phyloP scores from a whole-genome alignment of 805 yeast species.

The Metschnikowia proteae region DNA sequence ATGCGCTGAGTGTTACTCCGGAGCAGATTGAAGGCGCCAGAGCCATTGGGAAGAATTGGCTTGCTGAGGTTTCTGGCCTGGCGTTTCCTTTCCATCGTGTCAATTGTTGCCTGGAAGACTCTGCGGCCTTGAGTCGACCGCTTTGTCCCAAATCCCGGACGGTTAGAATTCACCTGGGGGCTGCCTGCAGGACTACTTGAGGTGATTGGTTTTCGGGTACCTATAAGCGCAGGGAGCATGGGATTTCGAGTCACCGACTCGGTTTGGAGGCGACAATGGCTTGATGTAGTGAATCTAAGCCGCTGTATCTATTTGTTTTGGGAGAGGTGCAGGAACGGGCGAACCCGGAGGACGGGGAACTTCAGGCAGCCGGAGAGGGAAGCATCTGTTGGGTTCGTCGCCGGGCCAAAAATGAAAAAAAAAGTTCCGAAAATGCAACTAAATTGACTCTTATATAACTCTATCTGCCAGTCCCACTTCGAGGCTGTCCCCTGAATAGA shows the following conservation, averaged over 20 bases:
- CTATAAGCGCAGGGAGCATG: conserved; percentile 3
- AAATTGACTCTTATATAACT: conserved; percentile 1
- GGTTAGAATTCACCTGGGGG: background rate
- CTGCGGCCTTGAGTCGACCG: background rate
- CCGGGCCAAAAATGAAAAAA: background rate
- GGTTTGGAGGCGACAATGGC: background rate
- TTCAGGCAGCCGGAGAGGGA: background rate
- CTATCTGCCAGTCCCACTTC: conserved; percentile 1
- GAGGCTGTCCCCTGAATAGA: background rate
- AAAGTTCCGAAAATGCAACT: background rate
- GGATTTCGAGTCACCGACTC: conserved; percentile 2
- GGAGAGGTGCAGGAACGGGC: background rate
- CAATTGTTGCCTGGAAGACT: background rate
- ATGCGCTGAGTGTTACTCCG: background rate
- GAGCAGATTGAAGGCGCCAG: no score
- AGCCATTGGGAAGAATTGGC: no score
- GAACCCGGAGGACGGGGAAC: background rate
- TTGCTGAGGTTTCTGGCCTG: no score
- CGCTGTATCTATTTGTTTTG: background rate
- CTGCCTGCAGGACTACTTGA: background rate
- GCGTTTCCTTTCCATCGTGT: no score
- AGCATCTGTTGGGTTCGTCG: conserved; percentile 1
- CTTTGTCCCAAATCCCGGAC: conserved; percentile 1
- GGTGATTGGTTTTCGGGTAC: background rate
- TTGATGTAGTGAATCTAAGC: background rate